Conservation (phyloP, 495 filamentous ascomycete species). For the Parathielavia hyrcaniae region DNA sequence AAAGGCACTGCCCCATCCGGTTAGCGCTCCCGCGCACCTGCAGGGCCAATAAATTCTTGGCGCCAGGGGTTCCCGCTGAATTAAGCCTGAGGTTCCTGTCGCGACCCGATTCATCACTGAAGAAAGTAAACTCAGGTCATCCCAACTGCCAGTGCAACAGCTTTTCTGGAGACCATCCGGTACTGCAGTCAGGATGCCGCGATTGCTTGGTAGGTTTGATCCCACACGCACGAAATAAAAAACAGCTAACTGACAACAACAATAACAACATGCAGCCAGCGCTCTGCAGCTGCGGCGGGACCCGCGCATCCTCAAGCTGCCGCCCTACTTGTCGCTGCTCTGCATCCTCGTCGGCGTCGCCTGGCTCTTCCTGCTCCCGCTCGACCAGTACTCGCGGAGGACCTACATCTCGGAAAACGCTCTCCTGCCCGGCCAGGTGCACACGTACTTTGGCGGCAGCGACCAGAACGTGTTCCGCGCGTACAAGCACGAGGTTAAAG, state of each 20-base stretch:
- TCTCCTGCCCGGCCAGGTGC: conserved; percentile 88
- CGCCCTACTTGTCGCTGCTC: conserved; percentile 78
- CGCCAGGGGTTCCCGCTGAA: conserved; percentile 7
- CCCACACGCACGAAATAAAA: background rate
- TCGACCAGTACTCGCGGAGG: conserved; percentile 81
- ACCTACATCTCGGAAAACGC: conserved; percentile 99
- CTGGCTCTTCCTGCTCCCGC: conserved; percentile 89
- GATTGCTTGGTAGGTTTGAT: conserved; percentile 27
- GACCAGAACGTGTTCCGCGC: conserved; percentile 94
- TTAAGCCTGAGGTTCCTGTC: conserved; percentile 8
- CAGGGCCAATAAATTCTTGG: conserved; percentile 4
- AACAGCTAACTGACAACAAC: no score
- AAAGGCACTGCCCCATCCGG: background rate
- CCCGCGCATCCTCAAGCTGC: conserved; percentile 62
- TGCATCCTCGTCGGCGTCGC: conserved; percentile 82
- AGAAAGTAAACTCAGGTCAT: background rate
- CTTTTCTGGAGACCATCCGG: background rate
- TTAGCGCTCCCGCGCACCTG: conserved; percentile 18
- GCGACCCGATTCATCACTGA: conserved; percentile 12
- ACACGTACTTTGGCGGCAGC: conserved; percentile 93
- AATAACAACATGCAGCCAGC: conserved; percentile 39
- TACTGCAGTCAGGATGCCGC: conserved; percentile 38
- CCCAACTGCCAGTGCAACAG: background rate
- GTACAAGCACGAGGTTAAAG: conserved; percentile 77
- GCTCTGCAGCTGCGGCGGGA: conserved; percentile 54